Base-by-base conservation (phyloP, 306 rosid species). In the Myrica gale region DNA sequence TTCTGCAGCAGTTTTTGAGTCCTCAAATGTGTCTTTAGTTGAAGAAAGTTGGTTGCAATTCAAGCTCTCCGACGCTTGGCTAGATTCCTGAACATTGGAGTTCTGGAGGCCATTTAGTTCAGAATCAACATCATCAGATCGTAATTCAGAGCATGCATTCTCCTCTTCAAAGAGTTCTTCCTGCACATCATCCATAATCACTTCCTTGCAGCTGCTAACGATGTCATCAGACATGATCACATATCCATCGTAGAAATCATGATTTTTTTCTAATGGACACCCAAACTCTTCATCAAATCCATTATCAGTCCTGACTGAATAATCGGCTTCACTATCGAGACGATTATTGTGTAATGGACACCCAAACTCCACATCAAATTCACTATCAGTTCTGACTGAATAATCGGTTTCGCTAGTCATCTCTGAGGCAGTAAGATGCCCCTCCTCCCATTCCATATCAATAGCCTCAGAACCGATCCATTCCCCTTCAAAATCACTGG, bases 361-460 rank as follows among this genome's bases (percentile, higher is more conserved):
- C 73, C 82, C 86, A 19, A 50, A 44, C 48, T 65, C 78, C 60
- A 83, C 74, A 9, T 78, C 81, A 46, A 74, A 74, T 37, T 78
- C 82, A 52, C 78, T 85, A 57, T 78, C 87, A 17, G 78, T 54
- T 48, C 58, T 63, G 23, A 84, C 76, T 39, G 80, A 71, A 70
- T 81, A 77, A 66, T 75, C 74, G 7, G 19, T 76, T 76, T 74
- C 84, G 51, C 80, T 81, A 77, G 79, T 85, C 1, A 73, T 68
- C 74, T 83, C 79, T 54, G 76, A 72, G 52, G 75, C 75, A 41
- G 55, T 54, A 57, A 75, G 73, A 11, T 44, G 77, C 50, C 78
- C 88, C 71, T 84, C 85, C 55, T 90, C 89, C 93, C 87, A 81
- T 77, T 86, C 88, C 89, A 87, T 89, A 16, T 78, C 82, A 4